Conservation (phyloP, 192 early-diverging fungal species). For the Mortierella hygrophila region DNA sequence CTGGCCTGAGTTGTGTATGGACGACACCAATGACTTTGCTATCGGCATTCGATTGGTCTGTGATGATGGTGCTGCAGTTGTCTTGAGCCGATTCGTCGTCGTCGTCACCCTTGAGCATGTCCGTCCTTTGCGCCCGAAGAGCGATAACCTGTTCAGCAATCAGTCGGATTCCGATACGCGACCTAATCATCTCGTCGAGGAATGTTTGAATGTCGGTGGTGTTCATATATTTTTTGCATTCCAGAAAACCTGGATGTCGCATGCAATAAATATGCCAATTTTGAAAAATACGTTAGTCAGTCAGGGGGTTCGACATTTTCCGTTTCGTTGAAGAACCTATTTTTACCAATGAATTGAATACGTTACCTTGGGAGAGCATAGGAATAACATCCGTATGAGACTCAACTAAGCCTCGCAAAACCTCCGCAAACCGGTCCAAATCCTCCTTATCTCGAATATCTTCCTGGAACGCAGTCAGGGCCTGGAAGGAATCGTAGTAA, state of each 20-base stretch:
- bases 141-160: constrained; percentile 94
- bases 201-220: constrained; percentile 75
- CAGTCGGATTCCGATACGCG: constrained; percentile 92
- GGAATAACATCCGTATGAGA: constrained; percentile 90
- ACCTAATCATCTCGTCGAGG: constrained; percentile 89
- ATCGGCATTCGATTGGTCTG: neutral
- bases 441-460: constrained; percentile 68
- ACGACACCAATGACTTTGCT: constrained; percentile 81
- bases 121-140: constrained; percentile 66
- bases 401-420: constrained; percentile 80
- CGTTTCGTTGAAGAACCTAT: neutral
- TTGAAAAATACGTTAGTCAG: neutral
- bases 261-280: constrained; percentile 3
- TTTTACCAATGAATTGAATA: neutral
- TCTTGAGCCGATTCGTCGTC: neutral
- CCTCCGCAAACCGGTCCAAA: constrained; percentile 72
- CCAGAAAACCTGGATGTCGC: constrained; percentile 77
- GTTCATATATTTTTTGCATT: constrained; percentile 92
- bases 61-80: constrained; percentile 67
- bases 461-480: constrained; percentile 71
- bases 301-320: neutral
- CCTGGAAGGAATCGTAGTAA: constrained; percentile 75
- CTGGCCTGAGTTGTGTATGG: constrained; percentile 77
- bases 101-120: neutral
- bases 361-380: constrained; percentile 80